phyloP scores from a whole-genome alignment of 1,284 basidiomycete genomes.

The Peniophora sp. region DNA sequence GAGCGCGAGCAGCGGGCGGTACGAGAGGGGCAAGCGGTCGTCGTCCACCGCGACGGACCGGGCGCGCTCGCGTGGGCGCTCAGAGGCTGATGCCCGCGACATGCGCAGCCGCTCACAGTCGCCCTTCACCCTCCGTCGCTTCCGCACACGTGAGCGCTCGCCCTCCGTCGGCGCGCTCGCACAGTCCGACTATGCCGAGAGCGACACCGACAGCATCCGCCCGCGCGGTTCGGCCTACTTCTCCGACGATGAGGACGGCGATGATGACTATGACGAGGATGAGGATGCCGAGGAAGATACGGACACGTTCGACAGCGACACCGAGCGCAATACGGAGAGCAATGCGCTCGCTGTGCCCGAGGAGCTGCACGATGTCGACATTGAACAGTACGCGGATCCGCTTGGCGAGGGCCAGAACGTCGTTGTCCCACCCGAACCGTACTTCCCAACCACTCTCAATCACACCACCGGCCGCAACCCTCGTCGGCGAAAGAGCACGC shows the following conservation, averaged over 20 bases:
- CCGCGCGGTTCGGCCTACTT: constrained; percentile 50
- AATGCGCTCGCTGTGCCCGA: constrained; percentile 59
- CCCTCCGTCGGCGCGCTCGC: constrained; percentile 69
- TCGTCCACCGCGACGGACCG: constrained; percentile 33
- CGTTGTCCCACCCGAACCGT: constrained; percentile 72
- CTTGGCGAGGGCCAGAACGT: constrained; percentile 88
- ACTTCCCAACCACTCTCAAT: constrained; percentile 69
- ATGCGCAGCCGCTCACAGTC: constrained; percentile 62
- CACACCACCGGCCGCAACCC: constrained; percentile 33
- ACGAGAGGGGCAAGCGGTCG: constrained; percentile 39
- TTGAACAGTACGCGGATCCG: constrained; percentile 51
- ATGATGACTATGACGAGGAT: constrained; percentile 20
- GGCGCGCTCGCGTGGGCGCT: background rate
- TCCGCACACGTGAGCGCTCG: constrained; percentile 55
- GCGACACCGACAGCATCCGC: constrained; percentile 43
- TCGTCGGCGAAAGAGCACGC: constrained; percentile 50
- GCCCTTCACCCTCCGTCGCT: constrained; percentile 58
- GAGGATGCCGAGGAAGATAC: constrained; percentile 20
- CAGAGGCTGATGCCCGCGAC: constrained; percentile 16
- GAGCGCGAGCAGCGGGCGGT: constrained; percentile 28
- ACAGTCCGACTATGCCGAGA: constrained; percentile 58
- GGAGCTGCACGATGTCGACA: constrained; percentile 32
- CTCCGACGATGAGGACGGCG: constrained; percentile 34
- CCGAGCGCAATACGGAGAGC: constrained; percentile 61
- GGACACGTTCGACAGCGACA: constrained; percentile 71